Evolutionary conservation across 2,329 filamentous ascomycete genomes (phyloP), one percentile per base, ranked within the genome.

Genomic region (Sclerotiophoma versabilis): DNA sequence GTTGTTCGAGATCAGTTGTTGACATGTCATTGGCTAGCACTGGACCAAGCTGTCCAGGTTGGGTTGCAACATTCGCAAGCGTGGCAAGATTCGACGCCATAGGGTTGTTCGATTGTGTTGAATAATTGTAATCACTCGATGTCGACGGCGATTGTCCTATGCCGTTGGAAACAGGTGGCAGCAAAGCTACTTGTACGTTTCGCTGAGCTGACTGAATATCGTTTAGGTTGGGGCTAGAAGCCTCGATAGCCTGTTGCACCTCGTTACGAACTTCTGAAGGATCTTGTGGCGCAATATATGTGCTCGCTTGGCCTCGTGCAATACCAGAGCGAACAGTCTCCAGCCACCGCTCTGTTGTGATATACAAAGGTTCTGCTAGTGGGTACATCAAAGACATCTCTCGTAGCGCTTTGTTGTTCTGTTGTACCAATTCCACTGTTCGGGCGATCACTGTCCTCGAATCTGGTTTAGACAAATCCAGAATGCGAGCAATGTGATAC

Each of bases 321-420:
- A 71, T 62, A 39, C 68, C 69, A 36, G 62, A 63, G 14, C 65
- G 66, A 10, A 72, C 65, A 7, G 64, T 70, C n/a, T 69, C 67
- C 1, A 72, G 54, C 69, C 69, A 72, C 15, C 65, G 62, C 41
- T 72, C 66, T 2, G 69, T 68, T 0, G 67, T 72, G 17, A 69
- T 59, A 27, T 65, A 72, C 11, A 72, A 39, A 6, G 65, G 63
- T 23, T 72, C 69, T 5, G 69, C 69, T 22, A 72, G 59, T 4
- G 69, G 69, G 20, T 72, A 72, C 60, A 72, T 66, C 30, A 65
- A 57, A 7, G 65, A 60, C 69, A 72, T 72, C 11, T 68, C 69
- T 14, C 63, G 58, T 5, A 72, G 56, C 1, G 69, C 69, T 23
- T 59, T 57, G 47, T 72, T 71, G 57, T 72, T 72, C n/a, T 67